Base-by-base conservation (phyloP, 2,329 filamentous ascomycete species). In the Arthrobotrys entomopaga region DNA sequence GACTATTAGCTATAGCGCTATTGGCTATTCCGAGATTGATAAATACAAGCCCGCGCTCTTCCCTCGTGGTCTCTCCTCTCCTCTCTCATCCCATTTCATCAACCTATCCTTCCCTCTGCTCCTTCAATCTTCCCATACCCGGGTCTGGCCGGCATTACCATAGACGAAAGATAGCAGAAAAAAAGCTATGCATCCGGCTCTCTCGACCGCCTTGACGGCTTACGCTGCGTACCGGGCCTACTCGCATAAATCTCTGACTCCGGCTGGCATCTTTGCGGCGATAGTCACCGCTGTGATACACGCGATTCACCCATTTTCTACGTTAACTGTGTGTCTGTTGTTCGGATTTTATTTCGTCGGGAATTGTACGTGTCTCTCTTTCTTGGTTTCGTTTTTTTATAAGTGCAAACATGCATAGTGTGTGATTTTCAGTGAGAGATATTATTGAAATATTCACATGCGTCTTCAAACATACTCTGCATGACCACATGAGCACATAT, bases 251-350 rank as follows among this genome's bases (percentile, higher is more conserved):
- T 93, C 90, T 22, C 86, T 99, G 43, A 98, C 94, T 0, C 87
- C 90, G 0, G 83, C 85, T 5, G 94, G 93, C 74, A 87, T 97
- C 78, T 78, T 90, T 42, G 86, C 87, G 11, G 94, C 94, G 2
- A 84, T 85, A 3, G 79, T 90, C 49, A 96, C 93, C 2, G 93
- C 92, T 2, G 81, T 86, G 52, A 87, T 90, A 10, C 95, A 99
- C 81, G 92, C 93, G 15, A 83, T 93, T n/a, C 93, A 98, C 81
- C 94, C 94, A 2, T 97, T 92, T 90, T 91, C 91, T 8, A 73
- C 69, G 34, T 43, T 73, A 38, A 73, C 42, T 29, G 50, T 73
- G 1, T 57, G 61, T 15, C 40, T 73, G 6, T 26, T 73, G 2
- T 73, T 73, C 34, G 69, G 69, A 8, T 73, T 73, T 24, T 73